Percentiles rank a stretch among this genome's conserved stretches.
These are phyloP conservation scores for Colletotrichum costaricense DNA, from an alignment of 2,329 filamentous ascomycete species.

Conservation along the genomic window DNA sequence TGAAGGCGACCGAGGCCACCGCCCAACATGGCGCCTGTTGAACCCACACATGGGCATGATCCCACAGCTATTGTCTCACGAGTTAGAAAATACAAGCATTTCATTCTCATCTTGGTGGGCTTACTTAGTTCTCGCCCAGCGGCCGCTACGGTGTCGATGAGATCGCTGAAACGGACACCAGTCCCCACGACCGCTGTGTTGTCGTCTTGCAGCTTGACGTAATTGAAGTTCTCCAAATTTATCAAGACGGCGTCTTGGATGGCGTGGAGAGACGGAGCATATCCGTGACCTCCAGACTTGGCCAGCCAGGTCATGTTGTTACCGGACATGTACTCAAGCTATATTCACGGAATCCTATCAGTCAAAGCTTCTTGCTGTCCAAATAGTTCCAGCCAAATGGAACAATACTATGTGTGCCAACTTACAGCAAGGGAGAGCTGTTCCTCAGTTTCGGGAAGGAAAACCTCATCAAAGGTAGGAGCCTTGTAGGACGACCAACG, in stretches of 20 bases:
- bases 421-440: background rate
- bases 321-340: background rate
- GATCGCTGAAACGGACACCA: background rate
- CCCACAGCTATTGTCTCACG: too few relatives aligned
- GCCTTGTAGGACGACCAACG: constrained; percentile 3
- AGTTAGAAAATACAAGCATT: too few relatives aligned
- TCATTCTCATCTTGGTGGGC: too few relatives aligned
- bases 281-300: background rate
- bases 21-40: background rate
- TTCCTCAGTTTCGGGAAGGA: constrained; percentile 1
- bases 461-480: constrained; percentile 7
- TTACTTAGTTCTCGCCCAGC: background rate
- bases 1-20: background rate
- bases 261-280: background rate
- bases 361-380: too few relatives aligned
- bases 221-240: background rate
- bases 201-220: background rate
- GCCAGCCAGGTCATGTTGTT: background rate
- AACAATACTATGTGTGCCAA: background rate
- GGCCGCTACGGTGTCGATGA: background rate
- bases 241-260: background rate
- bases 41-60: too few relatives aligned
- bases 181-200: background rate
- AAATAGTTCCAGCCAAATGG: too few relatives aligned
- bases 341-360: too few relatives aligned